phyloP scores from a whole-genome alignment of 208 protist species.

The Chromosphaera perkinsii region DNA sequence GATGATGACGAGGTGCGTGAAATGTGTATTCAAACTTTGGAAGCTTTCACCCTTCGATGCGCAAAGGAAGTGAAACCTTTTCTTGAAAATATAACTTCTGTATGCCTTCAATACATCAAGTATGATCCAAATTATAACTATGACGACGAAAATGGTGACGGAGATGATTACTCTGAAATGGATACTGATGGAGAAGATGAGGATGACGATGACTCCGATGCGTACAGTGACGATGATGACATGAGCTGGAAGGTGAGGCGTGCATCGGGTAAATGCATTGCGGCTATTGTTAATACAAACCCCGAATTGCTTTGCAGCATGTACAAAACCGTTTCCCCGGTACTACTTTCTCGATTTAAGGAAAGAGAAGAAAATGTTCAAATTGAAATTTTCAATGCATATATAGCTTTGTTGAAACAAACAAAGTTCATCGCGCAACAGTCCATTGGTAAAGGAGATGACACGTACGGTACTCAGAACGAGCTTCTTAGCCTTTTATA shows the following conservation, averaged over 20 bases:
- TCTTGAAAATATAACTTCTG: constrained; percentile 45
- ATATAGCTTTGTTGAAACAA: constrained; percentile 55
- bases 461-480: background rate
- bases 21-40: constrained; percentile 44
- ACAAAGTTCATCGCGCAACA: constrained; percentile 19
- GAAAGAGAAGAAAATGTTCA: constrained; percentile 70
- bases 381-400: constrained; percentile 64
- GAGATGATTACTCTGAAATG: constrained; percentile 37
- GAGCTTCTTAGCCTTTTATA: too few relatives aligned
- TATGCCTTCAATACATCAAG: constrained; percentile 53
- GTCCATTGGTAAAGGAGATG: background rate
- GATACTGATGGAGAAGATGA: constrained; percentile 51
- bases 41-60: constrained; percentile 61
- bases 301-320: constrained; percentile 53
- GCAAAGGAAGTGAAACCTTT: constrained; percentile 53
- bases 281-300: constrained; percentile 54
- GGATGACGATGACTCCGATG: constrained; percentile 57
- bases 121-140: constrained; percentile 75
- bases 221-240: constrained; percentile 70
- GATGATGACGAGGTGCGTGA: constrained; percentile 18
- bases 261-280: constrained; percentile 60
- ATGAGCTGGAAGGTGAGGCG: constrained; percentile 73
- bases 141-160: constrained; percentile 51
- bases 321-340: constrained; percentile 47
- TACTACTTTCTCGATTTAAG: constrained; percentile 36